Evolutionary conservation across 306 rosid genomes (phyloP).

Genomic region (Alnus glutinosa): DNA sequence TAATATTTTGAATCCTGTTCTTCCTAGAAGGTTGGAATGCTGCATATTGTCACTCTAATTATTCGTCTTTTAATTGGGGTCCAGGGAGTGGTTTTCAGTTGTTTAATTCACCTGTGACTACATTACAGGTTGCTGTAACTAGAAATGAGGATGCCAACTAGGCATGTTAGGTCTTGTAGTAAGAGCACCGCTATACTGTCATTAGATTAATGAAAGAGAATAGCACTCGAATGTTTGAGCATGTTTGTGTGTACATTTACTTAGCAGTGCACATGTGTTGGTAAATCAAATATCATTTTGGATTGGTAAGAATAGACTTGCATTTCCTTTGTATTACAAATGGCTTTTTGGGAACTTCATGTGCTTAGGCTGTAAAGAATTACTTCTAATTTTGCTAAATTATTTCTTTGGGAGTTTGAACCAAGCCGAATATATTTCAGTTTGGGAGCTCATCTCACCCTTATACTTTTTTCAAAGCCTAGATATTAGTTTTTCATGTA

Average conservation of each 20-base stretch:
- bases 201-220: neutral
- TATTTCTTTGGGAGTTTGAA: neutral
- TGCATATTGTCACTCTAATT: neutral
- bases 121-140: neutral
- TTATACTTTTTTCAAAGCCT: neutral
- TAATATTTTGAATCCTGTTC: neutral
- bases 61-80: neutral
- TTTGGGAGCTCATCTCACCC: neutral
- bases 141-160: neutral
- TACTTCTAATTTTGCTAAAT: neutral
- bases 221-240: neutral
- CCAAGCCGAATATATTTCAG: neutral
- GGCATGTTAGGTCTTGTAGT: neutral
- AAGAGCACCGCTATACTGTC: neutral
- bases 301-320: neutral
- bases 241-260: neutral
- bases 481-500: neutral
- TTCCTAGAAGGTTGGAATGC: neutral
- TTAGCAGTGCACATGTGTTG: neutral
- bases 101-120: neutral
- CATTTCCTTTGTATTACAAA: neutral
- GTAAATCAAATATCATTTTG: neutral
- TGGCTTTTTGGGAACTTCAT: neutral
- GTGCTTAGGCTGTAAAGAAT: neutral
- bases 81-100: neutral